phyloP scores from a whole-genome alignment of 2,329 filamentous ascomycete species.

The Incumbomyces lentus region DNA sequence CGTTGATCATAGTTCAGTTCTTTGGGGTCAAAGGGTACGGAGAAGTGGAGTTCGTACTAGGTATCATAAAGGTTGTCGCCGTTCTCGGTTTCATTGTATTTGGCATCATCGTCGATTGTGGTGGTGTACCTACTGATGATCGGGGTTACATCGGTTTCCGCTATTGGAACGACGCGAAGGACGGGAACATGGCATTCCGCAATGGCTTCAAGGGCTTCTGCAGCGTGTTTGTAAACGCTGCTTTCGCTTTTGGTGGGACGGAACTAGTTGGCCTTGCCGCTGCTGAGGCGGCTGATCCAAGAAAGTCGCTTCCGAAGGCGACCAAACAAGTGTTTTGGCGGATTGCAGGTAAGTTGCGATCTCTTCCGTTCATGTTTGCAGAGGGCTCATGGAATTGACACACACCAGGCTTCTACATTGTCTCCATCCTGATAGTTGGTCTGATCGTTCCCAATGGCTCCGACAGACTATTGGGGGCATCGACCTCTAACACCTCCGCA shows the following conservation, averaged over 20 bases:
- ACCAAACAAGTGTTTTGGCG: constrained; percentile 94
- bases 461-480: constrained; percentile 52
- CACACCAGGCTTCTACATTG: constrained; percentile 62
- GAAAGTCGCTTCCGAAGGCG: constrained; percentile 68
- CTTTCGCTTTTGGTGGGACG: constrained; percentile 53
- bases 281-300: constrained; percentile 48
- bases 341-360: constrained; percentile 44
- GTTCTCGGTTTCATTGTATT: constrained; percentile 84
- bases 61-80: constrained; percentile 73
- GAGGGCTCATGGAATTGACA: constrained; percentile 1
- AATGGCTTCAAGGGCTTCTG: constrained; percentile 58
- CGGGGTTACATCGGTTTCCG: constrained; percentile 67
- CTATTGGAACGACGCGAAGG: constrained; percentile 49
- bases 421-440: constrained; percentile 70
- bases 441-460: constrained; percentile 63
- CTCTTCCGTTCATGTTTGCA: neutral
- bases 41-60: constrained; percentile 81
- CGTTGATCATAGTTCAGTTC: constrained; percentile 72
- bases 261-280: constrained; percentile 53
- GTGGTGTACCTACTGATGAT: constrained; percentile 53
- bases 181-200: constrained; percentile 42
- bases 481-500: constrained; percentile 55
- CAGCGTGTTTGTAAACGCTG: constrained; percentile 53
- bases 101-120: constrained; percentile 75
- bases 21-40: constrained; percentile 83